These are phyloP conservation scores for Cymbopogon citratus DNA, from an alignment of 176 grass and related monocot species.

Conservation along the genomic window DNA sequence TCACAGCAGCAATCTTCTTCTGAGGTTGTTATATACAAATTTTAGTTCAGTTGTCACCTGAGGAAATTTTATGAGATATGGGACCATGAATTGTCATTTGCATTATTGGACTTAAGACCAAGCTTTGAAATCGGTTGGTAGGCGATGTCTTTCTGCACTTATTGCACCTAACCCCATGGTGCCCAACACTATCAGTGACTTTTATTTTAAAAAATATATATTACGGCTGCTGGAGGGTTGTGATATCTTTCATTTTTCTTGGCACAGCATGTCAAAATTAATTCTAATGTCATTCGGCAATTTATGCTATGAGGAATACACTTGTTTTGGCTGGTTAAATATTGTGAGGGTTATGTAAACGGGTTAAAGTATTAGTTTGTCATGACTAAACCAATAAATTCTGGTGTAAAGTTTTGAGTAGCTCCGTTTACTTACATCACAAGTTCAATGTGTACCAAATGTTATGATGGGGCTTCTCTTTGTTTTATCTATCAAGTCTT, in stretches of 20 bases:
- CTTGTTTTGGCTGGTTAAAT: background rate
- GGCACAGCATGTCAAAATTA: background rate
- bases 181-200: background rate
- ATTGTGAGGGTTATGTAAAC: background rate
- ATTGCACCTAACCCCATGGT: background rate
- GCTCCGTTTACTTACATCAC: background rate
- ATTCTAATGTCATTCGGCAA: background rate
- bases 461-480: background rate
- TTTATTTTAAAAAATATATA: background rate
- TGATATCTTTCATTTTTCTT: no score
- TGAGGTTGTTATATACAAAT: slow-evolving; percentile 24
- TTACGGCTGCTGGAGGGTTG: background rate
- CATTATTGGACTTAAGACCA: background rate
- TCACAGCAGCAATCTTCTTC: slow-evolving; percentile 24
- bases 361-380: background rate
- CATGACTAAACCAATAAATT: background rate
- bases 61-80: background rate
- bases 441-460: background rate
- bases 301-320: background rate
- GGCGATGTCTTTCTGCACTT: background rate
- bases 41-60: slow-evolving; percentile 20
- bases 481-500: background rate
- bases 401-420: background rate
- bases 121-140: slow-evolving; percentile 21
- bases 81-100: slow-evolving; percentile 17